Base-by-base conservation (phyloP, 2,329 filamentous ascomycete species). In the Gaeumannomyces sp. region DNA sequence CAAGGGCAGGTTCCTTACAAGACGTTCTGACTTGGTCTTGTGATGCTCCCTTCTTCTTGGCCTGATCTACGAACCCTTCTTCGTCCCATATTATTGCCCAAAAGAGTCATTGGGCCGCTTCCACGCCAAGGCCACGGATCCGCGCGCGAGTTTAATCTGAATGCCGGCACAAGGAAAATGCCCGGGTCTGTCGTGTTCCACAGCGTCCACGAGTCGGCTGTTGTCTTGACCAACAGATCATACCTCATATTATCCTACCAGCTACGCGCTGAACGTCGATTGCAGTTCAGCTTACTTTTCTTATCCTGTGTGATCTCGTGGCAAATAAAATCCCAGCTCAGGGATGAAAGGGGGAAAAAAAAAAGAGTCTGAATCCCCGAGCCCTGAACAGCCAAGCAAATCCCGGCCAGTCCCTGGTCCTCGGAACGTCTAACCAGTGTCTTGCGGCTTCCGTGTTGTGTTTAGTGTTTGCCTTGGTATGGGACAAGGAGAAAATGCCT, bases 381-480 rank as follows among this genome's bases (percentile, higher is more conserved):
- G 58, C 28, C 58, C 22, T 25, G 45, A 25, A 11, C 8, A 25
- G 45, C 45, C 45, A 53, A 53, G 45, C 45, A n/a, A n/a, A 50
- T 50, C 45, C 45, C 2, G 19, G 45, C 45, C 45, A 50, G 19
- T 50, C 7, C 45, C 19, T n/a, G 8, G 22, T n/a, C 45, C 45
- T 50, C 45, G 45, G 45, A 50, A 53, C 45, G 22, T 53, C 45
- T n/a, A 53, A 53, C 45, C 57, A 29, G 57, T 59, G 29, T 59
- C 57, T 59, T 59, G 25, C 57, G 57, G 22, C 57, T 59, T 59
- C 57, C 25, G 29, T 59, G 57, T 29, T 59, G 29, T 59, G 57
- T 59, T 59, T 14, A 22, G 27, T 59, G 57, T 22, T 29, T 53
- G 45, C 22, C 22, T 19, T n/a, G 45, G 45, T 3, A 8, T n/a